These are phyloP conservation scores for Yamadazyma conglobata DNA, from an alignment of 1,139 yeast species.

Conservation along the genomic window DNA sequence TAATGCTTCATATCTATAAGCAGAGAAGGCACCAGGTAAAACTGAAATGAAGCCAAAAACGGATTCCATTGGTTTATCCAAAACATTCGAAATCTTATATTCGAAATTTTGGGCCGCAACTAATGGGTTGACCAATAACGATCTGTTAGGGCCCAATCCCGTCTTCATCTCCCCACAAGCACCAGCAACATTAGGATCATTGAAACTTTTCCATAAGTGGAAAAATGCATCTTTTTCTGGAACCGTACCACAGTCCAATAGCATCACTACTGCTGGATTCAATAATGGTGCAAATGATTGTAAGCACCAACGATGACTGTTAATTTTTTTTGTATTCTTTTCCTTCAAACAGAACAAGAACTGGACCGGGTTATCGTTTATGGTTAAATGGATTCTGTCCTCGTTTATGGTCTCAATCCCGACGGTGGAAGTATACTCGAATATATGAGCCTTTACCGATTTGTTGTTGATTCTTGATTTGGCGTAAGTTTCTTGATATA, in stretches of 20 bases:
- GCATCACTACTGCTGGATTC: constrained; percentile 66
- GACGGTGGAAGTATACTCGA: constrained; percentile 76
- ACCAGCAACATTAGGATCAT: constrained; percentile 76
- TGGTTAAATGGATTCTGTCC: constrained; percentile 50
- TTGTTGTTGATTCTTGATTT: constrained; percentile 71
- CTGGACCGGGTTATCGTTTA: constrained; percentile 68
- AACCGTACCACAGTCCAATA: constrained; percentile 78
- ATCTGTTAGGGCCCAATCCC: constrained; percentile 55
- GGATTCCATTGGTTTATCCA: constrained; percentile 82
- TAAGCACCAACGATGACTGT: constrained; percentile 83
- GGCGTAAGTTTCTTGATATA: constrained; percentile 80
- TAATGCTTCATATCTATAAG: constrained; percentile 70
- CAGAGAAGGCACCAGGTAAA: constrained; percentile 85
- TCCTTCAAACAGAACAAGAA: constrained; percentile 76
- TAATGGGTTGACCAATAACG: constrained; percentile 61
- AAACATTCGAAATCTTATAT: constrained; percentile 75
- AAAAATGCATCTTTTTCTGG: constrained; percentile 72
- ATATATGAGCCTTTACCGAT: constrained; percentile 67
- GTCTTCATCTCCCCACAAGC: constrained; percentile 85
- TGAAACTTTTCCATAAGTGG: constrained; percentile 72
- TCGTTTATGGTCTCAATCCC: constrained; percentile 61
- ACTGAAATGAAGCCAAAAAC: constrained; percentile 81
- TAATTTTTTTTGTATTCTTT: constrained; percentile 69
- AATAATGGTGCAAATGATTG: constrained; percentile 73
- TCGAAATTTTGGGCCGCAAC: constrained; percentile 86